Percentiles rank a stretch among this genome's conserved stretches.
These are phyloP conservation scores for Candida nitratophila DNA, from an alignment of 805 yeast genomes.

Conservation along the genomic window DNA sequence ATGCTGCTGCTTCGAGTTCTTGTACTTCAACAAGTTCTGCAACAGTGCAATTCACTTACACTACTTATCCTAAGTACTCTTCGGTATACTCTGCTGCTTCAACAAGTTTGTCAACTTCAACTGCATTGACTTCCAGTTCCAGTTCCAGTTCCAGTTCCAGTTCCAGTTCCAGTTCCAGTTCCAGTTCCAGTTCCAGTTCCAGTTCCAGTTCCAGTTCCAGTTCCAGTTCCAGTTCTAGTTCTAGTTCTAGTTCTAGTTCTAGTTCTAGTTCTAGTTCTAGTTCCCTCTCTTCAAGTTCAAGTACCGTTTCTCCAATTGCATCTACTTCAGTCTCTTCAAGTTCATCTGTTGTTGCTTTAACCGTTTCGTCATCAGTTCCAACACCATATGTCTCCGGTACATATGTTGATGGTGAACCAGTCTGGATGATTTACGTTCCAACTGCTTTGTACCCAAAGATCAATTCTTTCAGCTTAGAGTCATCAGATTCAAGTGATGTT, in stretches of 20 bases:
- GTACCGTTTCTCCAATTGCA: conserved; percentile 1
- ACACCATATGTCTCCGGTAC: conserved; percentile 5
- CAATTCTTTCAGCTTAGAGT: background rate
- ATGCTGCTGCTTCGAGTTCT: too few relatives aligned
- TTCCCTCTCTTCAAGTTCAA: background rate
- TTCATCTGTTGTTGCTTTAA: too few relatives aligned
- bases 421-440: conserved; percentile 5
- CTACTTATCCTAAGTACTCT: background rate
- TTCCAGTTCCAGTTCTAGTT: conserved; percentile 2
- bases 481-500: background rate
- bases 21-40: too few relatives aligned
- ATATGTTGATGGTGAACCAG: conserved; percentile 3
- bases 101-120: background rate
- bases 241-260: too few relatives aligned
- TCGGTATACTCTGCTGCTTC: background rate
- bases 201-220: conserved; percentile 3
- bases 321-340: conserved; percentile 5
- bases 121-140: conserved; percentile 2
- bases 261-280: conserved; percentile 1
- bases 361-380: conserved; percentile 1
- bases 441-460: background rate
- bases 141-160: background rate
- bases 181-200: background rate
- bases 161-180: background rate
- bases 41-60: too few relatives aligned